Evolutionary conservation across 1,284 basidiomycete genomes (phyloP).

Genomic region (Trichosporon sp.): DNA sequence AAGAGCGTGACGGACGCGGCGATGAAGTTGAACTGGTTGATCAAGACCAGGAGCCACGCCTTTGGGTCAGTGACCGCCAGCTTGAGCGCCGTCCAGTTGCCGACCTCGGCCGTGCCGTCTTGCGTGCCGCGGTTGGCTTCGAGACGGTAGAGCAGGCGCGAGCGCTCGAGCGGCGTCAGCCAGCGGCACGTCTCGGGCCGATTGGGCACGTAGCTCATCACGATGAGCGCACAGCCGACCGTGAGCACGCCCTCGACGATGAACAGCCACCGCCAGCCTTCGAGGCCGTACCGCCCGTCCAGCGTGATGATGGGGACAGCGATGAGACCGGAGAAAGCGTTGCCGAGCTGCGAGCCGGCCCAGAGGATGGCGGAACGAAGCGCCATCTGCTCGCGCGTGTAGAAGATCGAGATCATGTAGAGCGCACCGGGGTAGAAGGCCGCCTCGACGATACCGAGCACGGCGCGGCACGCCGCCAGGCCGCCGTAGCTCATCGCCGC

Average conservation of each 20-base stretch:
- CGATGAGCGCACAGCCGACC: conserved; percentile 31
- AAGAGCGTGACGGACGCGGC: conserved; percentile 39
- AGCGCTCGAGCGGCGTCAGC: conserved; percentile 31
- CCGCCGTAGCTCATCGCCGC: conserved; percentile 30
- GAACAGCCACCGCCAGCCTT: conserved; percentile 37
- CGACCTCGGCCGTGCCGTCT: conserved; percentile 31
- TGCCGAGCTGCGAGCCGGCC: conserved; percentile 41
- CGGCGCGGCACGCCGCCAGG: conserved; percentile 30
- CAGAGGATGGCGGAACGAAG: conserved; percentile 36
- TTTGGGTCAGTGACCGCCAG: conserved; percentile 38
- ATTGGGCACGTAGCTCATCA: conserved; percentile 37
- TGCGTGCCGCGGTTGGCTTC: conserved; percentile 35
- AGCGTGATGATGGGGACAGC: conserved; percentile 34
- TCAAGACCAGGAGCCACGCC: conserved; percentile 30
- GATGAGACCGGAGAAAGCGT: conserved; percentile 45
- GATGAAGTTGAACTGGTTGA: conserved; percentile 26
- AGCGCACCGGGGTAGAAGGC: conserved; percentile 24
- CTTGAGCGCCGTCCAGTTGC: conserved; percentile 26
- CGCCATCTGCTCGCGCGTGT: conserved; percentile 35
- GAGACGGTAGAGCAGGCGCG: conserved; percentile 34
- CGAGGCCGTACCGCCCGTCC: conserved; percentile 30
- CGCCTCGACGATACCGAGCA: conserved; percentile 36
- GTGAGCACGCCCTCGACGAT: conserved; percentile 24
- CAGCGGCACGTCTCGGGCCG: conserved; percentile 28
- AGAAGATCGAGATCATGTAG: conserved; percentile 34